Base-by-base conservation (phyloP, 495 filamentous ascomycete species). In the Xylaria venustula region DNA sequence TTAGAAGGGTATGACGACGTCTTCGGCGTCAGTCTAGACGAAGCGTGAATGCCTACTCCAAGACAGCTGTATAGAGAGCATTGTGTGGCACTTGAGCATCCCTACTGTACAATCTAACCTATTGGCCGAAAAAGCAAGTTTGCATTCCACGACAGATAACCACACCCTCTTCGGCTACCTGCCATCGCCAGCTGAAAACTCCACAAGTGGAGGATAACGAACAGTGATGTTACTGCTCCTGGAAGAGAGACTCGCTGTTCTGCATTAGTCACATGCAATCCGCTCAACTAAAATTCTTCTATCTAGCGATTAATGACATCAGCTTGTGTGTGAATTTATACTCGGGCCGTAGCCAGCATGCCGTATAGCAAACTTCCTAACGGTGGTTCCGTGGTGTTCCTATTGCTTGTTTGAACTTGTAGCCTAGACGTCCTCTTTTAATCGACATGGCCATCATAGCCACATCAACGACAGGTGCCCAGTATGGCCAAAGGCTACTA, bases 401-500 rank as follows among this genome's bases (percentile, higher is more conserved):
- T 3, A 12, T 12, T 40, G 37, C 37, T 40, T 40, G 37, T 40
- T 40, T 15, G 14, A 12, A 37, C 12, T 52, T 30, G 1, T 25
- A 17, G 15, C 42, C 23, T 23, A 17, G 19, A 37, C 20, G 19
- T 36, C 1, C 23, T 28, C 30, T 40, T 20, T 28, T 17, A 2
- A 25, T 37, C 20, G 7, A 40, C 19, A 52, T 52, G 49, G 49
- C 11, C 9, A 3, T 32, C 19, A 52, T 52, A 30, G 49, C 11
- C 9, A 3, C 23, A 4, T 54, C 52, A 1, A 54, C 52, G 25
- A n/a, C 46, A 6, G 30, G 30, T 32, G 46, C 47, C 22, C 44
- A 60, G 26, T 73, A 68, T 48, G 71, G 71, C 37, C 60, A 46
- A 7, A 65, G 75, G 23, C 64, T 77, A 15, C 36, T 76, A 2